A percentile compares a stretch with the other conserved stretches of the same genome.
These are phyloP conservation scores for Crotalaria pallida DNA, from an alignment of 306 rosid genomes.

Conservation along the genomic window DNA sequence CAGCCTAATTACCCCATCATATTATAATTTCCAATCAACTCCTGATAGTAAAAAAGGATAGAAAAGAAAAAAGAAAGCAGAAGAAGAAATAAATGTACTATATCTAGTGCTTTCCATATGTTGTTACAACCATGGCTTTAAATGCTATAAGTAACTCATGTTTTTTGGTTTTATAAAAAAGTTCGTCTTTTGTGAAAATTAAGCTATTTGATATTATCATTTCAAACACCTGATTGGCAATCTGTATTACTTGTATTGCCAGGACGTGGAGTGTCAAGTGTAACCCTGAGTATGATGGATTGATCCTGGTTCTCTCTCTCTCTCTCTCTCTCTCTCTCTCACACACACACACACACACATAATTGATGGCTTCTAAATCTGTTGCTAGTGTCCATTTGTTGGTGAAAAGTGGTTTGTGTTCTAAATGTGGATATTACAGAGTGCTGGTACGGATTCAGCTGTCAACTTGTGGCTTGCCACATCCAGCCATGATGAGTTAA, in stretches of 20 bases:
- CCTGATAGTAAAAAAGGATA: background rate
- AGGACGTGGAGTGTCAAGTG: slow-evolving; percentile 92
- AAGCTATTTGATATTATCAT: background rate
- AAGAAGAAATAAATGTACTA: background rate
- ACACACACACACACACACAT: background rate
- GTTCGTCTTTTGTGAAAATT: background rate
- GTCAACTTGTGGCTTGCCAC: slow-evolving; percentile 89
- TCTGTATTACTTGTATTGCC: slow-evolving; percentile 30
- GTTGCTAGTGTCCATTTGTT: slow-evolving; percentile 6
- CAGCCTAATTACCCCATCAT: slow-evolving; percentile 15
- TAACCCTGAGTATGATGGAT: slow-evolving; percentile 79
- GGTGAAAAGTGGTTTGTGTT: background rate
- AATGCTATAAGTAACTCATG: background rate
- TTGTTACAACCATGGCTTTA: background rate
- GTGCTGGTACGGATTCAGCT: slow-evolving; percentile 88
- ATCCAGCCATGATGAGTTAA: slow-evolving; percentile 36
- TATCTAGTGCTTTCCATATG: background rate
- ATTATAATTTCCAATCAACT: background rate
- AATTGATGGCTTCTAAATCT: background rate
- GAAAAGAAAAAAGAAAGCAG: background rate
- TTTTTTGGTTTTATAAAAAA: background rate
- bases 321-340: slow-evolving; percentile 29
- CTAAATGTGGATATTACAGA: slow-evolving; percentile 46
- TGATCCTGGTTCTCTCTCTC: slow-evolving; percentile 68
- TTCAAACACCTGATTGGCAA: slow-evolving; percentile 33